Evolutionary conservation across 257 asterid genomes (phyloP), one percentile per base, ranked within the genome.

Genomic region (Solanum ossicruentum): DNA sequence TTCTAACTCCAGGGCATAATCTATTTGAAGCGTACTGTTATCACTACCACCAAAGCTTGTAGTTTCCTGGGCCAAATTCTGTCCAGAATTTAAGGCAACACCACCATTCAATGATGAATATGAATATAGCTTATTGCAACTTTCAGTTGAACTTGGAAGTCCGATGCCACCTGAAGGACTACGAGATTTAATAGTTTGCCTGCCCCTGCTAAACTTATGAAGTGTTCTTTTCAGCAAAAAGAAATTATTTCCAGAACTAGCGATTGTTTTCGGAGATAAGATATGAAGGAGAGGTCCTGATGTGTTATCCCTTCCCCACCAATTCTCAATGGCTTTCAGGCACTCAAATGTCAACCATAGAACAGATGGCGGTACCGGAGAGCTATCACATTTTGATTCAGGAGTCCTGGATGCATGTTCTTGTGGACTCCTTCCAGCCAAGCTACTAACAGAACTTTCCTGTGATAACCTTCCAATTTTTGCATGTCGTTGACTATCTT

Each of bases 401-500:
- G 91, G 80, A 66, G 88, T 83, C 91, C 87, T 93, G 65, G 85
- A 85, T 49, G 88, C 90, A 84, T 89, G 88, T 86, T 91, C 93
- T 60, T 84, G 71, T 56, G 91, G 67, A 56, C 86, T 89, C 90
- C 92, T 92, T 81, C 95, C 98, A 0, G 92, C 88, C 86, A 86
- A 80, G 82, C 93, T 89, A 85, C 93, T 85, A 77, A 93, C 91
- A 7, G 97, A 93, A 91, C 98, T 92, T 90, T 97, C 97, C 89
- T 91, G 94, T 70, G 98, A 94, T 82, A 93, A 90, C 91, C 97
- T 92, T 89, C 98, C 98, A 84, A 97, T 97, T 91, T 97, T 94
- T 84, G 98, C 95, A 93, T 91, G 98, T 87, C 98, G 92, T 72
- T 79, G 86, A 83, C 85, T 88, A 86, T 92, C 98, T 92, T 93